These are phyloP conservation scores for Magnusiomyces paraingens DNA, from an alignment of 1,139 yeast genomes.

Conservation along the genomic window DNA sequence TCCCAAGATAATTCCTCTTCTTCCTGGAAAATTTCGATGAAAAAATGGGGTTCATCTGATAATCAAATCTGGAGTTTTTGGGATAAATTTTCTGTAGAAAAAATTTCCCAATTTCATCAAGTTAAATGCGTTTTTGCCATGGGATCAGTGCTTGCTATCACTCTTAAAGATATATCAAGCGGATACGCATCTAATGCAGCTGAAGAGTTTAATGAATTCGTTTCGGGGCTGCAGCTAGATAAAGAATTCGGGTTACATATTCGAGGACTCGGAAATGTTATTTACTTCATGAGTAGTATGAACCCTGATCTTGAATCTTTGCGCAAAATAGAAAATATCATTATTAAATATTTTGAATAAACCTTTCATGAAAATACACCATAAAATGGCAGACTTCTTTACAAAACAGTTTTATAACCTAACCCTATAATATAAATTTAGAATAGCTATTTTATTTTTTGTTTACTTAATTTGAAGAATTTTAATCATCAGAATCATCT, in stretches of 20 bases:
- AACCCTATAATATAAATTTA: neutral
- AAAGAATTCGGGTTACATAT: constrained; percentile 15
- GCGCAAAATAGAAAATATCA: constrained; percentile 1
- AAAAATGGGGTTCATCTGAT: neutral
- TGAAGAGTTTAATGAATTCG: constrained; percentile 15
- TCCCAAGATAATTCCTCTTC: constrained; percentile 16
- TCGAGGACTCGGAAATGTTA: constrained; percentile 23
- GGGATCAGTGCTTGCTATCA: constrained; percentile 26
- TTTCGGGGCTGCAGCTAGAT: neutral
- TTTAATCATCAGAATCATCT: constrained; percentile 17
- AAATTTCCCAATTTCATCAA: constrained; percentile 17
- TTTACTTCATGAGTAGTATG: constrained; percentile 19
- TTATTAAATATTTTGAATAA: neutral
- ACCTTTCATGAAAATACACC: neutral
- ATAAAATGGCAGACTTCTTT: neutral
- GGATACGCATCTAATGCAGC: constrained; percentile 21
- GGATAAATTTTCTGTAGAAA: constrained; percentile 19
- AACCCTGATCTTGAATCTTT: neutral
- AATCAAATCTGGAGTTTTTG: constrained; percentile 21
- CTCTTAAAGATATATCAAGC: constrained; percentile 19
- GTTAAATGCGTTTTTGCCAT: constrained; percentile 25
- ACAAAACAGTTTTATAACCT: neutral
- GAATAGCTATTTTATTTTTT: neutral
- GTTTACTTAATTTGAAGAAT: neutral
- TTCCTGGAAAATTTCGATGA: constrained; percentile 13